Evolutionary conservation across 2,329 filamentous ascomycete genomes (phyloP).

Genomic region (Coniochaeta sp.): DNA sequence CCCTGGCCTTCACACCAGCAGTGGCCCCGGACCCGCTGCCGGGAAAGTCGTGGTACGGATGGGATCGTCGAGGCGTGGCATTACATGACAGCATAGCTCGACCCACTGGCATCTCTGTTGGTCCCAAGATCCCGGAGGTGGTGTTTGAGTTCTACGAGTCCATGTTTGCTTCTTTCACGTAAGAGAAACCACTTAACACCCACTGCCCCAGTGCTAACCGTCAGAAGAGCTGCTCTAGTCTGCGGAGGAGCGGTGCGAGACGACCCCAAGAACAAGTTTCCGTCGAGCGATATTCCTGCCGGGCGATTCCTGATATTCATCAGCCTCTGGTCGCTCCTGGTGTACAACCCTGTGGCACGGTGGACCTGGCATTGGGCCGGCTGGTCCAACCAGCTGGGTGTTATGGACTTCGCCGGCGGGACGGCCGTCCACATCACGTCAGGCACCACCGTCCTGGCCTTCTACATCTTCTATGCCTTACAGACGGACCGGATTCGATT

Average conservation of each 20-base stretch:
- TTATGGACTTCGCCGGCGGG: slow-evolving; percentile 15
- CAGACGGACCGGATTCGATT: slow-evolving; percentile 2
- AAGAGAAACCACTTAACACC: background rate
- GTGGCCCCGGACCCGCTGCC: background rate
- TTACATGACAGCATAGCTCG: slow-evolving; percentile 5
- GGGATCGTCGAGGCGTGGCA: slow-evolving; percentile 5
- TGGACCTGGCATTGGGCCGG: slow-evolving; percentile 14
- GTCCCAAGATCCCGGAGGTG: slow-evolving; percentile 8
- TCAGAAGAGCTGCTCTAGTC: slow-evolving; percentile 7
- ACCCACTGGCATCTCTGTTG: slow-evolving; percentile 5
- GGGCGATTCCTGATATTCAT: slow-evolving; percentile 12
- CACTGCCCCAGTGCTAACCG: background rate
- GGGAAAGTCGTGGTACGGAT: slow-evolving; percentile 7
- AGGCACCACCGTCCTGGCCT: slow-evolving; percentile 8
- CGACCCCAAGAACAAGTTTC: background rate
- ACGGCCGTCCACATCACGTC: slow-evolving; percentile 13
- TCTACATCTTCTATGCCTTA: slow-evolving; percentile 6
- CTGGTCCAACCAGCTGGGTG: slow-evolving; percentile 8
- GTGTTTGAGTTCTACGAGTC: slow-evolving; percentile 10
- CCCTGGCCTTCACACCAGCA: slow-evolving; percentile 8
- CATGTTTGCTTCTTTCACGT: slow-evolving; percentile 13
- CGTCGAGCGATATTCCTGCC: slow-evolving; percentile 2
- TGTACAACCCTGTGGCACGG: slow-evolving; percentile 13
- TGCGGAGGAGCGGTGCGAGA: slow-evolving; percentile 9
- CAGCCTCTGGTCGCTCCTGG: slow-evolving; percentile 6